These are phyloP conservation scores for Friedmanniomyces simplex DNA, from an alignment of 495 filamentous ascomycete species.

Conservation along the genomic window DNA sequence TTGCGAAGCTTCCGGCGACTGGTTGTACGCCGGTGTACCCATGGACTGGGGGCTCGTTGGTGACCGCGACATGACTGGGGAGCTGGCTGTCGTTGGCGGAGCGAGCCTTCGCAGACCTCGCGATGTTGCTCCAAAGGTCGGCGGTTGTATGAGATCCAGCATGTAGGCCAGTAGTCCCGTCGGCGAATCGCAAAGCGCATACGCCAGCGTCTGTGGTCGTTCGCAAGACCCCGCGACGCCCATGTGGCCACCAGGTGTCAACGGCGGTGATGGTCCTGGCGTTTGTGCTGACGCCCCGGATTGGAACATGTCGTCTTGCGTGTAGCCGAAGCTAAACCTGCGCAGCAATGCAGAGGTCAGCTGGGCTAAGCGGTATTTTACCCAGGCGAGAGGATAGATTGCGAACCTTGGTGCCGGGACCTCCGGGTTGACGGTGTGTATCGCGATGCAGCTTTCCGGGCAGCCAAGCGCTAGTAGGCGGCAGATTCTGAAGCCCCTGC, in stretches of 20 bases:
- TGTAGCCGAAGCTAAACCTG: constrained; percentile 29
- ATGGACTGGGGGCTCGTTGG: background rate
- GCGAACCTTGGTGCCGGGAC: constrained; percentile 25
- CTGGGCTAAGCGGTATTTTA: constrained; percentile 25
- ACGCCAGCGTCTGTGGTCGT: constrained; percentile 30
- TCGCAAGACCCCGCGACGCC: background rate
- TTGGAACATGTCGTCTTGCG: constrained; percentile 12
- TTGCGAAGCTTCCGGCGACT: constrained; percentile 4
- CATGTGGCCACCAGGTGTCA: background rate
- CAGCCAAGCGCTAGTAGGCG: constrained; percentile 30
- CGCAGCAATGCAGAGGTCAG: constrained; percentile 19
- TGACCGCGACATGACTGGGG: background rate
- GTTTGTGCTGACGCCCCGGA: background rate
- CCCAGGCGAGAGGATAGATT: constrained; percentile 7
- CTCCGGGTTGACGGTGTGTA: constrained; percentile 31
- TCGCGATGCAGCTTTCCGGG: constrained; percentile 24
- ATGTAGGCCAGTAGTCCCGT: constrained; percentile 28
- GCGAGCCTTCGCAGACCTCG: background rate
- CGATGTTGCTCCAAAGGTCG: background rate
- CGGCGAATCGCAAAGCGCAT: constrained; percentile 33
- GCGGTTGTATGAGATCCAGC: constrained; percentile 26
- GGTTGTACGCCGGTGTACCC: background rate
- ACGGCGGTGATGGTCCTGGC: background rate
- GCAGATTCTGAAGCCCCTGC: constrained; percentile 32
- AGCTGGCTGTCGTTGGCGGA: background rate